phyloP scores from a whole-genome alignment of 306 rosid species.

The Macrotyloma uniflorum region DNA sequence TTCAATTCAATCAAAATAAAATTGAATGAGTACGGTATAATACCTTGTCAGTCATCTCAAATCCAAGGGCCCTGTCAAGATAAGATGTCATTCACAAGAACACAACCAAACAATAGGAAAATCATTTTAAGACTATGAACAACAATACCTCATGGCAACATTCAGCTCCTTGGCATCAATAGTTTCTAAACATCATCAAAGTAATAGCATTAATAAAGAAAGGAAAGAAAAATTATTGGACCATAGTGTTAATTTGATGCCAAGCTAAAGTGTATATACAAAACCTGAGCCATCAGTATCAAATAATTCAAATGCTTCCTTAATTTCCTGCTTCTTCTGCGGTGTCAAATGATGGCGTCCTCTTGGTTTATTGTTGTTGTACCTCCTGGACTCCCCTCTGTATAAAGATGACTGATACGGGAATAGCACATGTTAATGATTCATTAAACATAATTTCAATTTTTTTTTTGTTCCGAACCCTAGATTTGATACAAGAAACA shows the following conservation, averaged over 20 bases:
- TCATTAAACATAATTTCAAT: not conserved
- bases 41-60: slow-evolving; percentile 99
- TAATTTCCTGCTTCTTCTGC: slow-evolving; percentile 86
- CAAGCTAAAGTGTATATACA: slow-evolving; percentile 17
- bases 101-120: slow-evolving; percentile 13
- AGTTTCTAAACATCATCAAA: slow-evolving; percentile 59
- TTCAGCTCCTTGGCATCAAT: slow-evolving; percentile 96
- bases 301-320: slow-evolving; percentile 89
- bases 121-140: slow-evolving; percentile 7
- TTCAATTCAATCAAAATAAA: slow-evolving; percentile 12
- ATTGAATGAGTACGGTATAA: slow-evolving; percentile 7
- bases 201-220: not conserved
- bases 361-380: slow-evolving; percentile 57
- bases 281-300: slow-evolving; percentile 95
- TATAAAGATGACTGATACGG: slow-evolving; percentile 55
- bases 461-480: not conserved
- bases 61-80: slow-evolving; percentile 91
- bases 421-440: slow-evolving; percentile 23
- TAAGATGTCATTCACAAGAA: slow-evolving; percentile 31
- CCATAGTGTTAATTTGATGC: not conserved
- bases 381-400: slow-evolving; percentile 66
- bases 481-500: not conserved
- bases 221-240: not conserved
- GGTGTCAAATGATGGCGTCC: slow-evolving; percentile 63
- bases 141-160: slow-evolving; percentile 91